Percentiles rank a stretch among this genome's conserved stretches.
Evolutionary conservation across 1,139 yeast species (phyloP).

Genomic region (Diutina mesorugosa): DNA sequence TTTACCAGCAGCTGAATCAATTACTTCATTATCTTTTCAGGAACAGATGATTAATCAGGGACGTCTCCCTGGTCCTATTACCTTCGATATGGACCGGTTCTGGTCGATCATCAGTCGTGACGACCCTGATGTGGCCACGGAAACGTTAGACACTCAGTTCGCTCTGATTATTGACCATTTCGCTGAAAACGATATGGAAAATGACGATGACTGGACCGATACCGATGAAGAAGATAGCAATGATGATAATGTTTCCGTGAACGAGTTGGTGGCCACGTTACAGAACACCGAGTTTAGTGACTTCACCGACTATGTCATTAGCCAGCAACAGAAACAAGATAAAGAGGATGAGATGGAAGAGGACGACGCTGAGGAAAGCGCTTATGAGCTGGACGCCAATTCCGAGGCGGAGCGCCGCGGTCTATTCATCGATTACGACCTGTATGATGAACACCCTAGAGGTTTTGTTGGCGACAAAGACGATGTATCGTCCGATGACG

Average conservation of each 20-base stretch:
- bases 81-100: neutral
- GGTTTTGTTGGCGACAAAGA: neutral
- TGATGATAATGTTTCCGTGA: neutral
- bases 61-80: neutral
- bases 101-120: neutral
- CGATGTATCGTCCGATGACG: neutral
- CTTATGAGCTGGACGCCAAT: constrained; percentile 7
- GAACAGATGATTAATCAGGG: neutral
- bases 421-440: neutral
- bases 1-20: neutral
- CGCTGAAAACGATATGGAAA: neutral
- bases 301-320: constrained; percentile 6
- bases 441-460: neutral
- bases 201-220: constrained; percentile 4
- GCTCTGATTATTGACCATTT: neutral
- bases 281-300: constrained; percentile 6
- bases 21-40: neutral
- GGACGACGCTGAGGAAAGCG: constrained; percentile 9
- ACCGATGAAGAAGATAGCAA: constrained; percentile 3
- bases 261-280: constrained; percentile 5
- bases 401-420: neutral
- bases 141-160: neutral
- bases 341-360: no score
- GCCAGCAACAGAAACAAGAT: constrained; percentile 2
- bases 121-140: neutral